Base-by-base conservation (phyloP, 768 basidiomycete species). In the Crepidotus variabilis region DNA sequence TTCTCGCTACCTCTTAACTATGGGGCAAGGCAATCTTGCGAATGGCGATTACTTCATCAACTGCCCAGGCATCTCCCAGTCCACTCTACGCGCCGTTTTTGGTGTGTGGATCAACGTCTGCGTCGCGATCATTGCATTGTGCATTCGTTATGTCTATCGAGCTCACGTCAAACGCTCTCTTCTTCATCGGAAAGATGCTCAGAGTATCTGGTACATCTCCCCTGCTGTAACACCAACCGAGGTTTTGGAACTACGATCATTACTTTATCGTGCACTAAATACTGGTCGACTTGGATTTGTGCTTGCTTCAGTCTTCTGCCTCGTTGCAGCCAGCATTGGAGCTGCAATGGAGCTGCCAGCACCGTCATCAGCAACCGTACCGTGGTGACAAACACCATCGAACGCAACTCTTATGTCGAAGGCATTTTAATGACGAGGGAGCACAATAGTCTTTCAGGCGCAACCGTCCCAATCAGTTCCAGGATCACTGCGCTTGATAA, bases 41-140 rank as follows among this genome's bases (percentile, higher is more conserved):
- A 18, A 51, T 43, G 24, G 54, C 18, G 59, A 60, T 51, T 57
- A 63, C 47, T 63, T 58, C 54, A 63, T 63, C 52, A 54, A 52
- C 43, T 60, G 53, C 34, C 14, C 24, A 35, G 18, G n/a, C 24
- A 47, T 52, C 16, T 58, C 56, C 21, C 61, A 49, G 18, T 62
- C 61, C 8, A 33, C 54, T 28, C n/a, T 54, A 23, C 32, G 61
- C 46, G 62, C 60, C 14, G 47, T 61, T 8, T 63, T 61, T n/a
- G 62, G 62, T 53, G 62, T 58, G 2, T 63, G 57, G 60, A 35
- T 61, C 47, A 61, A 49, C 48, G 46, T 60, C 13, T 58, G 52
- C 14, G 45, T 56, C 20, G 52, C 57, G 10, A 21, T 58, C 23
- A 49, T 62, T 14, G 56, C 59, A 3, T 22, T 51, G 11, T 60